Conservation (phyloP, 345 rosid species). For the Raphanus raphanistrum region DNA sequence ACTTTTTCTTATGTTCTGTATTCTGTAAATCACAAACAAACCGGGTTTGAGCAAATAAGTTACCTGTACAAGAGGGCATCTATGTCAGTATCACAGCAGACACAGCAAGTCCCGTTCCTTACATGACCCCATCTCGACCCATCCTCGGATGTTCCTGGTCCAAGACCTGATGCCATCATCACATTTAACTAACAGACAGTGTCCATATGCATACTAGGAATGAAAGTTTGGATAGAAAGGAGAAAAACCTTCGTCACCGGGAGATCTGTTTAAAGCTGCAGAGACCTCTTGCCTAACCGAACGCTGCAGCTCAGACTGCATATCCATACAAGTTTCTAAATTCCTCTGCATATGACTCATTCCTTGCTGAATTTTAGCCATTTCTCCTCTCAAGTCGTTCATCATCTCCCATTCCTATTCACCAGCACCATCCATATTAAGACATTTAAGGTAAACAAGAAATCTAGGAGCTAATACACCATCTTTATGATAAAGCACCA, state of each 20-base stretch:
- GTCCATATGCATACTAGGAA: background rate
- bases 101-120: slow-evolving; percentile 1
- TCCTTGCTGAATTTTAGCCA: slow-evolving; percentile 53
- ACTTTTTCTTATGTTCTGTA: background rate
- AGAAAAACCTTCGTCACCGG: background rate
- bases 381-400: slow-evolving; percentile 7
- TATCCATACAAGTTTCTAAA: slow-evolving; percentile 86
- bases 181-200: background rate
- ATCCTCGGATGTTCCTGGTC: background rate
- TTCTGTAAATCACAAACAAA: background rate
- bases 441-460: background rate
- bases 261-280: slow-evolving; percentile 5
- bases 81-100: slow-evolving; percentile 1
- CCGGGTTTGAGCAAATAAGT: background rate
- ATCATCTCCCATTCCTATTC: slow-evolving; percentile 8
- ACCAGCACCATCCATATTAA: slow-evolving; percentile 6
- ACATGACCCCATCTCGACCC: slow-evolving; percentile 2
- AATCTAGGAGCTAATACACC: background rate
- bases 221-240: background rate
- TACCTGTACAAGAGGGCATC: slow-evolving; percentile 14
- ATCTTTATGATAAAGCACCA: background rate
- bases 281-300: slow-evolving; percentile 6
- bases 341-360: slow-evolving; percentile 86
- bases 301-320: slow-evolving; percentile 30
- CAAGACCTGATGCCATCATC: slow-evolving; percentile 6